Base-by-base conservation (phyloP, 495 filamentous ascomycete species). In the Aspergillus hancockii region DNA sequence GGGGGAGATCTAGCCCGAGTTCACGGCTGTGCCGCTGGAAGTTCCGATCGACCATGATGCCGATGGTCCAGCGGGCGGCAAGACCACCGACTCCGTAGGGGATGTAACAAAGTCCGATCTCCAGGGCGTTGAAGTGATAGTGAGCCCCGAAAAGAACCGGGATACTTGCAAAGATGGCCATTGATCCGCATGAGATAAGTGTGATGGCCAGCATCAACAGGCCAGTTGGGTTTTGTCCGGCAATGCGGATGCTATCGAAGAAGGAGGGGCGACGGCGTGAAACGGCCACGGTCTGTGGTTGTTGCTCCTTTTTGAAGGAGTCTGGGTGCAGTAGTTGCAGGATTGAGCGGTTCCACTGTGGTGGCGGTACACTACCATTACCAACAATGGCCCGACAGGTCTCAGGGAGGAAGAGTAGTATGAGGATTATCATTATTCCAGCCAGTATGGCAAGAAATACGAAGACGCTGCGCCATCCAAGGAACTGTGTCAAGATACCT, bases 401-500 rank as follows among this genome's bases (percentile, higher is more conserved):
- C 58, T 79, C 75, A 1, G 68, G 74, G 8, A 73, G 59, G 23
- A 69, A 52, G 5, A 70, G 19, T 2, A 71, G 49, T 32, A 66
- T 31, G 8, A 66, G 4, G 14, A 73, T 45, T 7, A 70, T 49
- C 16, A 67, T 36, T 6, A 74, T 71, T 0, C 72, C 79, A 30
- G 76, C 70, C 40, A 83, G 67, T 46, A 89, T 88, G 45, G 79
- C 73, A 19, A 88, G 73, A 63, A 89, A 88, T 85, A 85, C 89
- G 67, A 91, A 91, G 52, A 87, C 85, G 41, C 81, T 76, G 23
- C 82, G 64, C 88, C 87, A 90, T 1, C 84, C 85, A 2, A 90
- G 73, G 51, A 80, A 85, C 47, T 88, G 73, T 1, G 80, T 72
- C 1, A 89, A 70, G 2, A 88, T 40, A 0, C 86, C 87, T 5